phyloP scores from a whole-genome alignment of 1,139 yeast genomes.

The Hemisphaericaspora subhashii region DNA sequence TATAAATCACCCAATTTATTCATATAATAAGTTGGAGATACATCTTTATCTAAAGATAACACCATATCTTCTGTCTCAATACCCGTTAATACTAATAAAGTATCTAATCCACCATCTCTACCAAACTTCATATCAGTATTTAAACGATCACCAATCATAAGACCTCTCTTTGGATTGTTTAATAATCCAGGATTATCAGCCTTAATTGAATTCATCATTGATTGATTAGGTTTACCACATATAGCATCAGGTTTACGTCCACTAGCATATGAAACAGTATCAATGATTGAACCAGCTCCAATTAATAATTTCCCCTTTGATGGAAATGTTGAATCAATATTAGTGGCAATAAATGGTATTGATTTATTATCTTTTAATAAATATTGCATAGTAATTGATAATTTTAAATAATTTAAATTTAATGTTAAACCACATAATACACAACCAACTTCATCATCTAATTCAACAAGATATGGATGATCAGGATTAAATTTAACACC shows the following conservation, averaged over 20 bases:
- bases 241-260: constrained; percentile 67
- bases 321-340: constrained; percentile 93
- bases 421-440: constrained; percentile 87
- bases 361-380: constrained; percentile 58
- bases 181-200: constrained; percentile 54
- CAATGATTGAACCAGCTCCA: constrained; percentile 93
- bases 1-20: constrained; percentile 74
- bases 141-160: constrained; percentile 94
- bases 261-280: constrained; percentile 72
- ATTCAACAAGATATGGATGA: constrained; percentile 33
- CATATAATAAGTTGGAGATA: constrained; percentile 70
- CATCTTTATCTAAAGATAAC: constrained; percentile 35
- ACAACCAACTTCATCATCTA: constrained; percentile 78
- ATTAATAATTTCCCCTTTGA: constrained; percentile 81
- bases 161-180: constrained; percentile 60
- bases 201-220: constrained; percentile 88
- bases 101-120: constrained; percentile 75
- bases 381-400: constrained; percentile 81
- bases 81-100: constrained; percentile 86
- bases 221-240: constrained; percentile 89
- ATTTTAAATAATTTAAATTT: constrained; percentile 73
- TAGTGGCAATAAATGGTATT: constrained; percentile 87
- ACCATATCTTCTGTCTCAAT: constrained; percentile 74
- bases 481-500: constrained; percentile 38
- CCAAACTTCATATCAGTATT: constrained; percentile 97